Evolutionary conservation across 306 rosid species (phyloP).

Genomic region (Chamaecrista fasciculata): DNA sequence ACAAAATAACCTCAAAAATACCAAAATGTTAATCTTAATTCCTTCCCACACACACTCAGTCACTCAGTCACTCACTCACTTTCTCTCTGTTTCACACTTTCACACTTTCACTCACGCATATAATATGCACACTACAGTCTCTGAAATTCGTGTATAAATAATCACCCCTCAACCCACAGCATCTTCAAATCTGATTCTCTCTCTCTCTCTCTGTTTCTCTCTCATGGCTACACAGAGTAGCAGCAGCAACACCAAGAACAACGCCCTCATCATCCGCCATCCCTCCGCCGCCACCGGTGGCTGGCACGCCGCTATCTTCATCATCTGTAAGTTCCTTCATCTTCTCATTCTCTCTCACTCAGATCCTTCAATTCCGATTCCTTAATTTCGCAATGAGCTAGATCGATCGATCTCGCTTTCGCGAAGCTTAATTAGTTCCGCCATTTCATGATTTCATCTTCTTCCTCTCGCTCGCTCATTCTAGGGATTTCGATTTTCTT

Average conservation of each 20-base stretch:
- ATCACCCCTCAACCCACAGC: not conserved
- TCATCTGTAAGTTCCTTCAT: slow-evolving; percentile 37
- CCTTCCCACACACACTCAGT: not conserved
- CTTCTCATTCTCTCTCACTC: too few relatives aligned
- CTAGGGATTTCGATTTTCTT: not conserved
- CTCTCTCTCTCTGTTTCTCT: not conserved
- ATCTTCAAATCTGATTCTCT: not conserved
- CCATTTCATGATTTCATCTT: too few relatives aligned
- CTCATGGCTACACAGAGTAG: slow-evolving; percentile 34
- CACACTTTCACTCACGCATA: not conserved
- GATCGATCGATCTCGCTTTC: too few relatives aligned
- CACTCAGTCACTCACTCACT: not conserved
- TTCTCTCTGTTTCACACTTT: too few relatives aligned
- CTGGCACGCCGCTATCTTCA: slow-evolving; percentile 56
- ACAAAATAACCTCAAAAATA: too few relatives aligned
- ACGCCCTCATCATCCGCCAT: slow-evolving; percentile 36
- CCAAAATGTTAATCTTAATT: too few relatives aligned
- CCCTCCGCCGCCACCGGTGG: slow-evolving; percentile 35
- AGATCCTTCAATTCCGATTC: too few relatives aligned
- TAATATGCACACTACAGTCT: not conserved
- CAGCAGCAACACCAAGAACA: slow-evolving; percentile 29
- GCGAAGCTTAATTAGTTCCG: too few relatives aligned
- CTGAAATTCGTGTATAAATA: slow-evolving; percentile 13
- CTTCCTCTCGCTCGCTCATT: not conserved
- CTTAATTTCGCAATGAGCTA: too few relatives aligned